A percentile compares a stretch with the other conserved stretches of the same genome.
These are phyloP conservation scores for Gentiana straminea DNA, from an alignment of 257 asterid genomes.

Conservation along the genomic window DNA sequence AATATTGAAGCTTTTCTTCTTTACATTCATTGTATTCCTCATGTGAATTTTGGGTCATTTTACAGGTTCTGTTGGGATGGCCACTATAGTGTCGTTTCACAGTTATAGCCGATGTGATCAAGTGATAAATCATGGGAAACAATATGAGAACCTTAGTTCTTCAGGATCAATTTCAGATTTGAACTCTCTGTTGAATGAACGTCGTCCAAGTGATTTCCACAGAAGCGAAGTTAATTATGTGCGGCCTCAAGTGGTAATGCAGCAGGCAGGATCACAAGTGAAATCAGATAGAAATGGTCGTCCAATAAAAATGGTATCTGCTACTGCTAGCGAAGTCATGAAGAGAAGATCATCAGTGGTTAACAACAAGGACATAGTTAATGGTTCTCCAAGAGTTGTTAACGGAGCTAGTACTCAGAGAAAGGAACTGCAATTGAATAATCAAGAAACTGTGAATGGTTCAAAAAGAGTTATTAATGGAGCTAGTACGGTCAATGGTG, in stretches of 20 bases:
- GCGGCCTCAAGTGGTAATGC: constrained; percentile 36
- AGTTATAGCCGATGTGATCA: constrained; percentile 52
- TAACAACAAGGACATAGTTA: constrained; percentile 21
- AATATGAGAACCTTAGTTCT: constrained; percentile 37
- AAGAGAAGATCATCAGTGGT: constrained; percentile 24
- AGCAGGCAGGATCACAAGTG: constrained; percentile 38
- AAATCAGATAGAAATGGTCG: constrained; percentile 52
- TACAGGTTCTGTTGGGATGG: constrained; percentile 42
- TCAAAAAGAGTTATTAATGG: constrained; percentile 33
- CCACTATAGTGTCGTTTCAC: constrained; percentile 58
- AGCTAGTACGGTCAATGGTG: constrained; percentile 23
- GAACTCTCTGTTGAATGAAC: constrained; percentile 18
- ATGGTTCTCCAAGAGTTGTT: constrained; percentile 20
- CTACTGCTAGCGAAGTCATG: constrained; percentile 48
- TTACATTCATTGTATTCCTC: neutral
- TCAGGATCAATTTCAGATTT: constrained; percentile 28
- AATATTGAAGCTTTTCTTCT: neutral
- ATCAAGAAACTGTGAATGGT: constrained; percentile 25
- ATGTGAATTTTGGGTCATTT: too few relatives aligned
- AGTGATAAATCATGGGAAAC: constrained; percentile 23
- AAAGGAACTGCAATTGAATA: constrained; percentile 19
- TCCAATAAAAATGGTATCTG: constrained; percentile 57
- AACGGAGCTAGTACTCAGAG: constrained; percentile 33
- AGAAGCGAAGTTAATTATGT: constrained; percentile 3
- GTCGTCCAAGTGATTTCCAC: constrained; percentile 10